Evolutionary conservation across 768 basidiomycete genomes (phyloP).

Genomic region (Naganishia antarctica): DNA sequence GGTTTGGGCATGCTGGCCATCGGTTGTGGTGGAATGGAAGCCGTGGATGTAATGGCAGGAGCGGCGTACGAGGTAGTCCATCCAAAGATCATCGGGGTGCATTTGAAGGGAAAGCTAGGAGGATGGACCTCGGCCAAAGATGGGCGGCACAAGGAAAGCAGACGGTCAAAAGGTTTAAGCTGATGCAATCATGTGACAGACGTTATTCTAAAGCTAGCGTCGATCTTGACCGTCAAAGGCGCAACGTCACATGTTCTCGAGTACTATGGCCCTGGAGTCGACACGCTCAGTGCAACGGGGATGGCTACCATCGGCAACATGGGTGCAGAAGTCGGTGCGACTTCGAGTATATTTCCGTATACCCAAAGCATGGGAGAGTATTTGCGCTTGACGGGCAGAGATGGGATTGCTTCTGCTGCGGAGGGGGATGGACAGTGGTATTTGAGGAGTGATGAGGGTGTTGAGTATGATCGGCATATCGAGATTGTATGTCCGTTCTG

Average conservation of each 20-base stretch:
- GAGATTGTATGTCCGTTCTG: conserved; percentile 21
- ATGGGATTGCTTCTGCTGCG: conserved; percentile 18
- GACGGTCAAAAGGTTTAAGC: not conserved
- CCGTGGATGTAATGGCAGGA: conserved; percentile 30
- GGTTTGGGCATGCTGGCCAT: conserved; percentile 30
- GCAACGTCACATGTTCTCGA: conserved; percentile 26
- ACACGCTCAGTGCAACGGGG: conserved; percentile 23
- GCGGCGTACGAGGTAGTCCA: conserved; percentile 28
- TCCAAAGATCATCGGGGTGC: conserved; percentile 28
- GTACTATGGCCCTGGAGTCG: conserved; percentile 26
- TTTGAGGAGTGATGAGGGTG: conserved; percentile 22
- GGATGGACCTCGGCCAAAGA: conserved; percentile 27
- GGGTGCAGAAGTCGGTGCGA: conserved; percentile 31
- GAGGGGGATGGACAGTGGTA: conserved; percentile 6
- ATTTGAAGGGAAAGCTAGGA: conserved; percentile 19
- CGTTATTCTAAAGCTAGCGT: conserved; percentile 29
- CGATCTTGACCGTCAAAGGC: conserved; percentile 29
- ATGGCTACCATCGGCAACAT: conserved; percentile 32
- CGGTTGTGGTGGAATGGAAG: conserved; percentile 30
- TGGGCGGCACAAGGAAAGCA: not conserved
- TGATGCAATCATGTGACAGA: not conserved
- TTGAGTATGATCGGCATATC: conserved; percentile 26
- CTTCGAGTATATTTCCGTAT: conserved; percentile 28
- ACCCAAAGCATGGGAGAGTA: conserved; percentile 30
- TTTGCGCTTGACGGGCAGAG: conserved; percentile 19